Evolutionary conservation across 2,329 filamentous ascomycete genomes (phyloP).

Genomic region (Colletotrichum sp.): DNA sequence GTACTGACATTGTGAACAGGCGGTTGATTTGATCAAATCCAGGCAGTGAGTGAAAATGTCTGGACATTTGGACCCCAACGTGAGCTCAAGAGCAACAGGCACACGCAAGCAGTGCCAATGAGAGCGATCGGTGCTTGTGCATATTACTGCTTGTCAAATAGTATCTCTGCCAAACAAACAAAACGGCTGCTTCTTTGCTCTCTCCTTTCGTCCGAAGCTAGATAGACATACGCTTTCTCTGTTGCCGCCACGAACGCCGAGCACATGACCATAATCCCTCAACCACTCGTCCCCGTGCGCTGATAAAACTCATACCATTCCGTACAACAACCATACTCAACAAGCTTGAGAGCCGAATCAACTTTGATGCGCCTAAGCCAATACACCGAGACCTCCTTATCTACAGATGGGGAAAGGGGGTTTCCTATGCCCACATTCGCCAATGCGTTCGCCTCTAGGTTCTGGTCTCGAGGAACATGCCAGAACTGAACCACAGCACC

Average conservation of each 20-base stretch:
- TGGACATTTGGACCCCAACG: rapidly evolving
- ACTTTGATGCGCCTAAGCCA: neutral
- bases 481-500: neutral
- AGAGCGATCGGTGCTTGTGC: neutral
- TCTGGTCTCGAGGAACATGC: neutral
- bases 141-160: neutral
- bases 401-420: neutral
- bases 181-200: neutral
- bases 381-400: rapidly evolving
- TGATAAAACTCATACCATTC: too few relatives aligned
- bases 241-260: neutral
- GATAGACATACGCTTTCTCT: neutral
- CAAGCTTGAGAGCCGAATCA: neutral
- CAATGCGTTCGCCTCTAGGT: neutral
- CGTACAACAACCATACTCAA: too few relatives aligned
- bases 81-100: neutral
- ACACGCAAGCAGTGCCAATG: neutral
- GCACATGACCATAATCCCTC: neutral
- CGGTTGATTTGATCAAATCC: neutral
- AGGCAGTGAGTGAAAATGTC: neutral
- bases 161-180: neutral
- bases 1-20: neutral
- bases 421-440: neutral
- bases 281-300: too few relatives aligned
- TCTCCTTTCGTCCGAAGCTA: neutral